Base-by-base conservation (phyloP, 176 grass and related monocot genomes). In the Carex pumila region DNA sequence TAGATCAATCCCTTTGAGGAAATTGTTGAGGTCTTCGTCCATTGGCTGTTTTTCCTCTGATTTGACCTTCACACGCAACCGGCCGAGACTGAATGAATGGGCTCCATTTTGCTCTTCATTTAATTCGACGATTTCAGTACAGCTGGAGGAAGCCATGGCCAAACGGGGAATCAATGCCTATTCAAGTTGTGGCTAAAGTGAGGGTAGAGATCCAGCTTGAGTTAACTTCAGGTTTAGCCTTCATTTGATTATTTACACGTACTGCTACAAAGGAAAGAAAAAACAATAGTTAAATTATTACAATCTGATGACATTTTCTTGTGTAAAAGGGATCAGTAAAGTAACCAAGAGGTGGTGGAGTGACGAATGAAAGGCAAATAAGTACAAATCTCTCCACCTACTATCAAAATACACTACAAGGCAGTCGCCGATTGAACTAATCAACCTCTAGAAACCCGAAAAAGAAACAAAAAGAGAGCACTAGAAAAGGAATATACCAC, bases 71-170 rank as follows among this genome's bases (percentile, higher is more conserved):
- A 94, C 90, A 85, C 91, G 85, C 49, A 89, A 77, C 65, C 83
- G 85, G 32, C 80, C 88, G 50, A 94, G 87, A 15, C 88, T 89
- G n/a, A 69, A 86, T 2, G 56, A 80, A 81, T 87, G 74, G 12
- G 62, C 72, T 13, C 81, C 88, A 31, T 82, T 95, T 4, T 5
- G 22, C 37, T 94, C 91, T 32, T 96, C 97, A 22, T 73, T 89
- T 67, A 90, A 37, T 32, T 99, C 97, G 3, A 99, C 90, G 70
- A 99, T 99, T 89, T 99, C 97, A 2, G 91, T 90, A 86, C 96
- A 93, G 71, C 89, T 87, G 2, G 88, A 87, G 56, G 92, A 93
- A 61, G 54, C 89, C 97, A 99, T 99, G 34, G 68, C 60, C 81
- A 83, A 67, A 54, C 17, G 19, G 62, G 5, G 11, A 52, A 65